phyloP scores from a whole-genome alignment of 2,329 filamentous ascomycete species.

The Aureobasidium namibiae region DNA sequence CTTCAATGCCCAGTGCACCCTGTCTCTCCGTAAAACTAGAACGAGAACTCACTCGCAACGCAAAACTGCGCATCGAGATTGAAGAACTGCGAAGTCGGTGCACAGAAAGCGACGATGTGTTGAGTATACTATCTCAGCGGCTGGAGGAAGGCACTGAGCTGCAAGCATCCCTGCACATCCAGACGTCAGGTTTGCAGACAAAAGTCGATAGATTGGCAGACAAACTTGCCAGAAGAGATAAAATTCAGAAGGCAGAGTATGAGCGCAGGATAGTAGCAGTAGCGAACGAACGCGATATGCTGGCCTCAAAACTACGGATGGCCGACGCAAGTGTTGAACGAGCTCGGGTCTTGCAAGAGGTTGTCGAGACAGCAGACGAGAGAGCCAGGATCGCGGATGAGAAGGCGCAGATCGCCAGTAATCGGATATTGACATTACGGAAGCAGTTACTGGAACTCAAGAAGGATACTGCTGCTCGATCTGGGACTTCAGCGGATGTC shows the following conservation, averaged over 20 bases:
- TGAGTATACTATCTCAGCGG: background rate
- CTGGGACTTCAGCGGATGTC: slow-evolving; percentile 57
- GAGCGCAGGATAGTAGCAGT: background rate
- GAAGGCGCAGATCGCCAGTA: background rate
- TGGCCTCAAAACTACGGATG: background rate
- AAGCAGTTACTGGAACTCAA: slow-evolving; percentile 58
- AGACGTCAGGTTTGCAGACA: background rate
- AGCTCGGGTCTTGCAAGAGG: background rate
- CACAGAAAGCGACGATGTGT: background rate
- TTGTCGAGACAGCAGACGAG: background rate
- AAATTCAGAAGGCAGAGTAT: background rate
- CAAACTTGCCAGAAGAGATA: background rate
- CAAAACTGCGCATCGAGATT: background rate
- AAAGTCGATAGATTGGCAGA: background rate
- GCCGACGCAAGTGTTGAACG: background rate
- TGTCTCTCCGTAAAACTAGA: background rate
- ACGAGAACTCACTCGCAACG: background rate
- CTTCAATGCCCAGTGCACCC: background rate
- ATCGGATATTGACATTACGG: slow-evolving; percentile 49
- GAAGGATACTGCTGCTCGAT: slow-evolving; percentile 56
- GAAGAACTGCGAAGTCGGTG: background rate
- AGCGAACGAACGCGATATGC: background rate
- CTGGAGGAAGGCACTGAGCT: background rate
- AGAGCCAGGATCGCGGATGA: background rate
- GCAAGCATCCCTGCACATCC: background rate